Conservation (phyloP, 2,329 filamentous ascomycete species). For the Fusarium verrucosum region DNA sequence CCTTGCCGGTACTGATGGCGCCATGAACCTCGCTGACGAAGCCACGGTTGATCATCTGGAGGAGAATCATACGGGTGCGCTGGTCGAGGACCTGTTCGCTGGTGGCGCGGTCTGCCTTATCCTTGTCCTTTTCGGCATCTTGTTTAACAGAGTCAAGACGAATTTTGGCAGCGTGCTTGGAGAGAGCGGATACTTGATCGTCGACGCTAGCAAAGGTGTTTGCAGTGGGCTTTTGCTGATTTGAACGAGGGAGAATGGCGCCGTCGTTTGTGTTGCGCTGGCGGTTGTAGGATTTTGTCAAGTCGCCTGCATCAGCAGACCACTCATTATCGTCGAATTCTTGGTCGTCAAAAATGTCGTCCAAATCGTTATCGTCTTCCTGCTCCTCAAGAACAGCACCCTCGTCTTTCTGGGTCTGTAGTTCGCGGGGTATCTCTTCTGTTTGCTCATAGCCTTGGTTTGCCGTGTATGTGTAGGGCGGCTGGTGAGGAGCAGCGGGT, state of each 20-base stretch:
- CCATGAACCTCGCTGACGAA: conserved; percentile 92
- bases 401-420: conserved; percentile 45
- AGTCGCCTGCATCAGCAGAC: conserved; percentile 69
- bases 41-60: conserved; percentile 95
- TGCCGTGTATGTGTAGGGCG: conserved; percentile 56
- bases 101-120: conserved; percentile 93
- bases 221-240: conserved; percentile 79
- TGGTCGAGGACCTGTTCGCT: conserved; percentile 95
- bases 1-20: conserved; percentile 94
- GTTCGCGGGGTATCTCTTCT: conserved; percentile 48
- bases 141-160: conserved; percentile 74
- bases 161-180: conserved; percentile 86
- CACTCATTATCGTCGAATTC: conserved; percentile 73
- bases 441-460: conserved; percentile 56
- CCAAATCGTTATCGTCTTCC: conserved; percentile 40
- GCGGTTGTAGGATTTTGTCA: conserved; percentile 89
- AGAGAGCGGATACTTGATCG: conserved; percentile 86
- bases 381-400: conserved; percentile 36
- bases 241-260: conserved; percentile 72
- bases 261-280: conserved; percentile 72
- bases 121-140: conserved; percentile 68
- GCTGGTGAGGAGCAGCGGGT: conserved; percentile 56
- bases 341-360: conserved; percentile 54
- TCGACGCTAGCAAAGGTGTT: conserved; percentile 84
- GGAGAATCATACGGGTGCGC: conserved; percentile 90